Evolutionary conservation across 139 green algal genomes (phyloP).

Genomic region (Coccomyxa sp.): DNA sequence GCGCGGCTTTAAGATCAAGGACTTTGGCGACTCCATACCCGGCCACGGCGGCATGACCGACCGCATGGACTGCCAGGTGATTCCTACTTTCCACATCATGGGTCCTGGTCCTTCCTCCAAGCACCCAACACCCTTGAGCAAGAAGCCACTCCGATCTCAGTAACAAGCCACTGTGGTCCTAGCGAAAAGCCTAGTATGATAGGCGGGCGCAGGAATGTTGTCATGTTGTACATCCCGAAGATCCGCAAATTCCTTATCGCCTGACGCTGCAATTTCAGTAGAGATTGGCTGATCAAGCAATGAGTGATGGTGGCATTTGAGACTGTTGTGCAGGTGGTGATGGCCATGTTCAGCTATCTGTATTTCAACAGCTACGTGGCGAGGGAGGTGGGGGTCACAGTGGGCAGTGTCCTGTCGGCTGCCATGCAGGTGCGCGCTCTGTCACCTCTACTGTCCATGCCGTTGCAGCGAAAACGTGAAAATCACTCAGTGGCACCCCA

Average conservation of each 20-base stretch:
- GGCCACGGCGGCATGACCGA: slow-evolving; percentile 98
- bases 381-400: slow-evolving; percentile 12
- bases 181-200: background rate
- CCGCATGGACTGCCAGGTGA: slow-evolving; percentile 94
- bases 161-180: background rate
- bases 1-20: slow-evolving; percentile 97
- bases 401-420: slow-evolving; percentile 52
- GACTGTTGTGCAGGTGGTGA: slow-evolving; percentile 75
- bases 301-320: background rate
- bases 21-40: slow-evolving; percentile 97
- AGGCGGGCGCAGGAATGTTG: background rate
- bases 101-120: background rate
- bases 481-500: too few relatives aligned
- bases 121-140: too few relatives aligned
- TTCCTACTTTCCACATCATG: background rate
- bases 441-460: too few relatives aligned
- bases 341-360: slow-evolving; percentile 93
- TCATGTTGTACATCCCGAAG: too few relatives aligned
- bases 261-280: too few relatives aligned
- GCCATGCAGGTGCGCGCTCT: slow-evolving; percentile 9
- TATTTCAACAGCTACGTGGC: slow-evolving; percentile 89
- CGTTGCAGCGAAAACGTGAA: too few relatives aligned
- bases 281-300: too few relatives aligned
- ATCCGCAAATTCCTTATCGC: too few relatives aligned
- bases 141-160: too few relatives aligned